Percentiles rank a stretch among this genome's conserved stretches.
Conservation (phyloP, 2,329 filamentous ascomycete genomes). For the Malbranchea zuffiana region DNA sequence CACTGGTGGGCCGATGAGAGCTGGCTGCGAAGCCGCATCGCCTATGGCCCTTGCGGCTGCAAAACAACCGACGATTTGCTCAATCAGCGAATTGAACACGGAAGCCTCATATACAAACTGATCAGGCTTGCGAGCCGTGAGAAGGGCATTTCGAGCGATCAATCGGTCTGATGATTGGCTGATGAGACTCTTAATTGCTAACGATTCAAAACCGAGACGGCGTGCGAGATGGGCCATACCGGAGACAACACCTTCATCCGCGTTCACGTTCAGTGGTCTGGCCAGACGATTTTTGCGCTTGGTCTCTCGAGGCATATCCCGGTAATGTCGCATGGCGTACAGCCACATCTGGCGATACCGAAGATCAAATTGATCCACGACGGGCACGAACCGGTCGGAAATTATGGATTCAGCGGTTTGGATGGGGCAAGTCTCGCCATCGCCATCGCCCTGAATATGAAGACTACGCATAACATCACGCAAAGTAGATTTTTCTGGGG, state of each 20-base stretch:
- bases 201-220: slow-evolving; percentile 15
- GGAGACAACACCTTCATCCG: slow-evolving; percentile 11
- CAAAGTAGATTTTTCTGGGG: slow-evolving; percentile 10
- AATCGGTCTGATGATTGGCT: slow-evolving; percentile 15
- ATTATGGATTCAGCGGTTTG: too few relatives aligned
- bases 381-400: too few relatives aligned
- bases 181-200: slow-evolving; percentile 14
- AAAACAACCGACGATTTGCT: slow-evolving; percentile 13
- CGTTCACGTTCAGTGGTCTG: slow-evolving; percentile 10
- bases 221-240: slow-evolving; percentile 16
- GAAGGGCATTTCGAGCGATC: slow-evolving; percentile 16
- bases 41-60: slow-evolving; percentile 9
- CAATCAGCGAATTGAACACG: slow-evolving; percentile 14
- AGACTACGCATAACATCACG: not conserved
- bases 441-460: too few relatives aligned
- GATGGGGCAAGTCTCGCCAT: too few relatives aligned
- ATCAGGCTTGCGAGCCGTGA: slow-evolving; percentile 16
- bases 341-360: slow-evolving; percentile 24
- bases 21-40: not conserved
- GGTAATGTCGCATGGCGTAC: slow-evolving; percentile 24
- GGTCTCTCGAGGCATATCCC: not conserved
- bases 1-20: not conserved
- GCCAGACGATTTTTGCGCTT: slow-evolving; percentile 4
- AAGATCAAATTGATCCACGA: too few relatives aligned
- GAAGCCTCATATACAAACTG: slow-evolving; percentile 14